phyloP scores from a whole-genome alignment of 192 early-diverging fungal genomes.

The Cetraspora pellucida region DNA sequence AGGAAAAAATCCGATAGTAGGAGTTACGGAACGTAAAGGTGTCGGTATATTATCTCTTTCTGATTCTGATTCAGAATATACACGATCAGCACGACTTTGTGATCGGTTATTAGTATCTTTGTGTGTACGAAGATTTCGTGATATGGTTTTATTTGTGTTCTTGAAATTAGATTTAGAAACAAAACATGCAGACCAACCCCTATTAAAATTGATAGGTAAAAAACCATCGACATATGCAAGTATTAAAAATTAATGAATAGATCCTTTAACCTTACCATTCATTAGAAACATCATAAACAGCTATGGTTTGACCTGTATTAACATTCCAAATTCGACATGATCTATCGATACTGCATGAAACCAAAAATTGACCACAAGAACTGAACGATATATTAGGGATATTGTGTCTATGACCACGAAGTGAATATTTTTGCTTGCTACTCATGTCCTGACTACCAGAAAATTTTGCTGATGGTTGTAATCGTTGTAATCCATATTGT shows the following conservation, averaged over 20 bases:
- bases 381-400: conserved; percentile 62
- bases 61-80: not conserved
- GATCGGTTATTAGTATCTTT: not conserved
- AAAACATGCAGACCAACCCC: conserved; percentile 29
- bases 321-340: conserved; percentile 56
- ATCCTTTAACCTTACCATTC: not conserved
- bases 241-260: not conserved
- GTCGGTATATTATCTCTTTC: not conserved
- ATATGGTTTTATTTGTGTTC: not conserved
- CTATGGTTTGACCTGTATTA: conserved; percentile 3
- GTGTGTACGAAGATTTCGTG: not conserved
- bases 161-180: conserved; percentile 14
- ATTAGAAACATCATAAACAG: not conserved
- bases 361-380: conserved; percentile 56
- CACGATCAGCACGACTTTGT: too few species aligned
- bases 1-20: not conserved
- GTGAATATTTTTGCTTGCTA: conserved; percentile 31
- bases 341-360: conserved; percentile 56
- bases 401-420: conserved; percentile 63
- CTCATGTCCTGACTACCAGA: not conserved
- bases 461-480: not conserved
- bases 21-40: not conserved
- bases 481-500: not conserved
- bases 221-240: not conserved
- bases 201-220: not conserved